Evolutionary conservation across 2,329 filamentous ascomycete genomes (phyloP).

Genomic region (Ophiostoma angusticollis): DNA sequence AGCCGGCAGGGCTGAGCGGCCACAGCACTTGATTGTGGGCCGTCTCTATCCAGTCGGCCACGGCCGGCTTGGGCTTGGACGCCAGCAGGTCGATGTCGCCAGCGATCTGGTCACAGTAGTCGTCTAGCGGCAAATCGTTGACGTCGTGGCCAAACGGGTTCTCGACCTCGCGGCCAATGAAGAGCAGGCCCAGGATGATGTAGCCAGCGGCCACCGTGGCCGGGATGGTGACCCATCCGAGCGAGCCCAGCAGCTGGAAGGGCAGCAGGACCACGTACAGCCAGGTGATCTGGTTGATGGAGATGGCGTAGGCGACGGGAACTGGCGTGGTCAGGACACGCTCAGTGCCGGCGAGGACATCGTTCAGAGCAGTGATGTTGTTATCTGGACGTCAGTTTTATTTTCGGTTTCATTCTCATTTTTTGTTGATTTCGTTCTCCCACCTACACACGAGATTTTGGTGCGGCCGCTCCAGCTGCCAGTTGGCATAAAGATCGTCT

Average conservation of each 20-base stretch:
- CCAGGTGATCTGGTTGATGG: slow-evolving; percentile 65
- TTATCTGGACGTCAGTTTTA: slow-evolving; percentile 14
- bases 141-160: slow-evolving; percentile 58
- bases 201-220: slow-evolving; percentile 52
- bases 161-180: slow-evolving; percentile 55
- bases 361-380: slow-evolving; percentile 44
- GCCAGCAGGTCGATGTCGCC: slow-evolving; percentile 52
- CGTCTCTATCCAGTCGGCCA: slow-evolving; percentile 33
- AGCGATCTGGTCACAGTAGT: slow-evolving; percentile 51
- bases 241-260: slow-evolving; percentile 50
- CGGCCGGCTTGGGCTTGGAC: slow-evolving; percentile 35
- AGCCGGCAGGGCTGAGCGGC: slow-evolving; percentile 31
- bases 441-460: slow-evolving; percentile 31
- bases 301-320: slow-evolving; percentile 59
- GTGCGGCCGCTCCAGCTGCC: slow-evolving; percentile 33
- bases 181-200: slow-evolving; percentile 56
- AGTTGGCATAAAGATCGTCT: slow-evolving; percentile 38
- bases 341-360: slow-evolving; percentile 52
- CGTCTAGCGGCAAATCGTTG: slow-evolving; percentile 52
- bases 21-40: slow-evolving; percentile 26
- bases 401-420: no score
- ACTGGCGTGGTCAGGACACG: slow-evolving; percentile 60
- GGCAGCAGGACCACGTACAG: slow-evolving; percentile 59
- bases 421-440: no score
- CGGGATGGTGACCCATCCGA: slow-evolving; percentile 57